Percentiles rank a stretch among this genome's conserved stretches.
Evolutionary conservation across 78 protist species (phyloP).

Genomic region (Dictyostelium purpureum): DNA sequence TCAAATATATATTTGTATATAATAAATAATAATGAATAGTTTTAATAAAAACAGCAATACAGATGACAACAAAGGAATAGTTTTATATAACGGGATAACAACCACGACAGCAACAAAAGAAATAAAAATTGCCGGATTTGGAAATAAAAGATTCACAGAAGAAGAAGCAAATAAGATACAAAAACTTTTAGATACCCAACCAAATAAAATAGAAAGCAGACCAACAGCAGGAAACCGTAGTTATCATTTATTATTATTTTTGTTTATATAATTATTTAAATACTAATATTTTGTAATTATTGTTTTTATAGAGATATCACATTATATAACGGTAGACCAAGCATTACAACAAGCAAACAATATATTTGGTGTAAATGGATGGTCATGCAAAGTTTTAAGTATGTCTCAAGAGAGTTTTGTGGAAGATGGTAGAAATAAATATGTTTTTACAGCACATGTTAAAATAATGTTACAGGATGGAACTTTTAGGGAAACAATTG

Average conservation of each 20-base stretch:
- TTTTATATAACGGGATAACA: background rate
- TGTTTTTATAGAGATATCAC: background rate
- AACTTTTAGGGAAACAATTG: slow-evolving; percentile 11
- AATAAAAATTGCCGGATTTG: background rate
- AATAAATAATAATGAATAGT: background rate
- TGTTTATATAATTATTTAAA: background rate
- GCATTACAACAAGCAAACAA: background rate
- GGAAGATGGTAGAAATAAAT: background rate
- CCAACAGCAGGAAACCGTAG: background rate
- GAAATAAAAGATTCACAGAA: background rate
- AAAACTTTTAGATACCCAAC: background rate
- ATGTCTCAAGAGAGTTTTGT: background rate
- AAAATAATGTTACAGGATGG: slow-evolving; percentile 31
- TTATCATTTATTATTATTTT: background rate
- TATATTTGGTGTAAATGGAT: slow-evolving; percentile 3
- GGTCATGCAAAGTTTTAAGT: background rate
- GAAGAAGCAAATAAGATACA: slow-evolving; percentile 12
- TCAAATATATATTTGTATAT: too few relatives aligned
- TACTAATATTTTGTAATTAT: background rate
- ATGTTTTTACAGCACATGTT: background rate
- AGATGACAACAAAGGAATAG: background rate
- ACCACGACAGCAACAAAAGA: background rate
- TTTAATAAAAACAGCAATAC: too few relatives aligned
- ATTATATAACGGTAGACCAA: background rate
- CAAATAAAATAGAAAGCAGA: background rate